Percentiles rank a stretch among this genome's conserved stretches.
Evolutionary conservation across 352 stramenopile genomes (phyloP).

Genomic region (Chrysophaeum taylorii): DNA sequence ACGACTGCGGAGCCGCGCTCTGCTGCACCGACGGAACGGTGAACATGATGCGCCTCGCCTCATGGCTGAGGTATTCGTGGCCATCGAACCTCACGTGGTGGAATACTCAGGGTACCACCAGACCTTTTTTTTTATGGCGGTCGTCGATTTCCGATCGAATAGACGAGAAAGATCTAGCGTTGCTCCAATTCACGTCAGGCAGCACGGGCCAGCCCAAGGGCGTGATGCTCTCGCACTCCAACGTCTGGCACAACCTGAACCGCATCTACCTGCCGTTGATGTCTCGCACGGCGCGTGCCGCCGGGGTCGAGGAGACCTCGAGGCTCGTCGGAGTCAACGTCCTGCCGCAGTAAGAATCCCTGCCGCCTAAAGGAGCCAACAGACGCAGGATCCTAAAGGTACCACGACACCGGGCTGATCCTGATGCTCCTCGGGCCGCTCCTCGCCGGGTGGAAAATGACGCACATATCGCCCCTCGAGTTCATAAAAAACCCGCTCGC

Average conservation of each 20-base stretch:
- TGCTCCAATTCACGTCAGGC: slow-evolving; percentile 98
- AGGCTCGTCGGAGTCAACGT: too few species aligned
- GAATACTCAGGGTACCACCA: not conserved
- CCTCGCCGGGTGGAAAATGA: slow-evolving; percentile 77
- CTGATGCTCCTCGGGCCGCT: slow-evolving; percentile 66
- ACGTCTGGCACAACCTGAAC: slow-evolving; percentile 92
- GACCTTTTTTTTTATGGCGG: slow-evolving; percentile 9
- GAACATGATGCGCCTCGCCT: slow-evolving; percentile 71
- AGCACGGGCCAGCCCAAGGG: slow-evolving; percentile 93
- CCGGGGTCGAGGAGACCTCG: too few species aligned
- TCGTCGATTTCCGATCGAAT: slow-evolving; percentile 12
- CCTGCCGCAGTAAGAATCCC: slow-evolving; percentile 98
- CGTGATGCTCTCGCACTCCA: slow-evolving; percentile 74
- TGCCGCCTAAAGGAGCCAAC: too few species aligned
- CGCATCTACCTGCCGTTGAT: too few species aligned
- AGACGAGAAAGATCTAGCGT: slow-evolving; percentile 60
- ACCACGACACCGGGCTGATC: slow-evolving; percentile 99
- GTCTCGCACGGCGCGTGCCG: too few species aligned
- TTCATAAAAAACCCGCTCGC: slow-evolving; percentile 90
- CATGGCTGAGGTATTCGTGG: slow-evolving; percentile 42
- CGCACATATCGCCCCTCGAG: slow-evolving; percentile 93
- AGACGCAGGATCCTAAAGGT: too few species aligned
- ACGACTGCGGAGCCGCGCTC: too few species aligned
- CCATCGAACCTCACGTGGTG: not conserved
- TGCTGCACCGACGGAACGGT: too few species aligned